Evolutionary conservation across 495 filamentous ascomycete genomes (phyloP), one percentile per base, ranked within the genome.

Genomic region (Apodospora peruviana): DNA sequence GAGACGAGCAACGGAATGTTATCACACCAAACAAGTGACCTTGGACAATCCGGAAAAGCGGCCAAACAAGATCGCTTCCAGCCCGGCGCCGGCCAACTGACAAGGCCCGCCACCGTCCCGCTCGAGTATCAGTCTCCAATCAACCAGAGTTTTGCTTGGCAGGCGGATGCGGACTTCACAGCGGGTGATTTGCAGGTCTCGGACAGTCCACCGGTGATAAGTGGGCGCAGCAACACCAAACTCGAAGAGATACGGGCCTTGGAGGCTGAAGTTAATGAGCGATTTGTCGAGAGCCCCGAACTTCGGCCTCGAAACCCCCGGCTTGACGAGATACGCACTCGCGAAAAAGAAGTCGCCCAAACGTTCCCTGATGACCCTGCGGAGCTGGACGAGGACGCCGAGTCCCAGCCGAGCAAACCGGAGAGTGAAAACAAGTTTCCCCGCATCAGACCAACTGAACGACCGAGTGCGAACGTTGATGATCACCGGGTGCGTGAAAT

Each of bases 121-220:
- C 57, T 54, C 2, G 48, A 52, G n/a, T 51, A 64, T 19, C 52
- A 60, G 11, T 76, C 77, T 18, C 65, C 74, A 2, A 48, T 59
- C 10, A 67, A 79, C 32, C 68, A 73, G 50, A 70, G 70, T 50
- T 71, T 66, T 18, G 72, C 77, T 21, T 82, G 77, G 79, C 71
- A 85, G 36, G 56, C 75, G 16, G 75, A 78, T 39, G 68, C 76
- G 5, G 83, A 87, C 32, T 84, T 88, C 50, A 85, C 83, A n/a
- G 77, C 73, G 21, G 71, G 69, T 18, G 81, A 82, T 39, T 48
- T 85, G 24, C 77, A 85, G 41, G 56, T 82, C 7, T 86, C 83
- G 3, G 62, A 71, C 11, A 86, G 81, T 34, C 83, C 83, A 27
- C 77, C 76, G 14, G 65, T 81, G 16, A 59, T 50, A 19, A 57